phyloP scores from a whole-genome alignment of 306 rosid genomes.

The Styphnolobium japonicum region DNA sequence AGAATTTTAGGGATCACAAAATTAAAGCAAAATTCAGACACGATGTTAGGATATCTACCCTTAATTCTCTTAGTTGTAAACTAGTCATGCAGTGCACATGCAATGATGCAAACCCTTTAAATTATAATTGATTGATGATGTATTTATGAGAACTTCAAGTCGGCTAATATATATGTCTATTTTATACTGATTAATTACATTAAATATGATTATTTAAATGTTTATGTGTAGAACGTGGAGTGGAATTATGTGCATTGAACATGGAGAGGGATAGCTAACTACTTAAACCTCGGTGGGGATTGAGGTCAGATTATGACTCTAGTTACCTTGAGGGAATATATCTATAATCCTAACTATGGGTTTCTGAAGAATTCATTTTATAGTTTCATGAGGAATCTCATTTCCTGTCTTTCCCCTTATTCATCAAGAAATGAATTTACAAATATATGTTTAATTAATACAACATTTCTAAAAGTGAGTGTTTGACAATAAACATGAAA shows the following conservation, averaged over 20 bases:
- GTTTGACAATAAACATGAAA: too few relatives aligned
- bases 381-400: conserved; percentile 19
- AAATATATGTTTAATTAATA: not conserved
- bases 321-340: conserved; percentile 12
- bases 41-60: not conserved
- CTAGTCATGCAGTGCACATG: conserved; percentile 49
- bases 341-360: not conserved
- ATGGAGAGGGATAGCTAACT: not conserved
- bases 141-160: not conserved
- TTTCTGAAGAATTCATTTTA: not conserved
- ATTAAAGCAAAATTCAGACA: not conserved
- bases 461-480: conserved; percentile 18
- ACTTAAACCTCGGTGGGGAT: not conserved
- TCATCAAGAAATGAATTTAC: conserved; percentile 5
- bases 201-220: not conserved
- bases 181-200: not conserved
- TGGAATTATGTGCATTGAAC: conserved; percentile 24
- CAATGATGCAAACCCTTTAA: conserved; percentile 38
- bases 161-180: not conserved
- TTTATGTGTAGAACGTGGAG: not conserved
- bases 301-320: conserved; percentile 6
- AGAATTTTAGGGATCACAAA: conserved; percentile 47
- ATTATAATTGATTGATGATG: not conserved
- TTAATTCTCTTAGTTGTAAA: conserved; percentile 14
- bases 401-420: not conserved